These are phyloP conservation scores for Globisporangium uncinulatum DNA, from an alignment of 352 stramenopile species.

Conservation along the genomic window DNA sequence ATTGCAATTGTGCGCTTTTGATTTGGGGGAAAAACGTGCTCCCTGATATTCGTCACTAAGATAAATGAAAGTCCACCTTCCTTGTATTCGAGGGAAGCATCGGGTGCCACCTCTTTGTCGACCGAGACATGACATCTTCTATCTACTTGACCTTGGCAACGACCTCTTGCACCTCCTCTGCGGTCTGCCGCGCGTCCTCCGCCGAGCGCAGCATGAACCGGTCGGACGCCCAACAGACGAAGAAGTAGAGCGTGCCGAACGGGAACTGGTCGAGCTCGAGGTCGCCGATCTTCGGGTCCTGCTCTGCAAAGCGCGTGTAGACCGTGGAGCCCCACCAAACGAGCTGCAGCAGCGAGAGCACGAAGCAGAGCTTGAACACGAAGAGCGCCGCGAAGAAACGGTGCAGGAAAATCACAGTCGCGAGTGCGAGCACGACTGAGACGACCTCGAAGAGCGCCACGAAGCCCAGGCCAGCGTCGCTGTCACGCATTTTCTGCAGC, in stretches of 20 bases:
- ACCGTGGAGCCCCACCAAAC: constrained; percentile 57
- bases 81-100: too few relatives aligned
- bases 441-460: constrained; percentile 53
- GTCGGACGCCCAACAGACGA: constrained; percentile 70
- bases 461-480: constrained; percentile 42
- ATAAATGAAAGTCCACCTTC: too few relatives aligned
- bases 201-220: constrained; percentile 77
- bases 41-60: not conserved
- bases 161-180: constrained; percentile 51
- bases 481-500: constrained; percentile 54
- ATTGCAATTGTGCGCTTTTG: too few relatives aligned
- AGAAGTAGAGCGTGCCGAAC: constrained; percentile 72
- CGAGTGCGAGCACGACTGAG: constrained; percentile 44
- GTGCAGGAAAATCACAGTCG: constrained; percentile 60
- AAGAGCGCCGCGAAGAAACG: constrained; percentile 56
- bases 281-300: constrained; percentile 46
- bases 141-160: constrained; percentile 23
- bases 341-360: constrained; percentile 62
- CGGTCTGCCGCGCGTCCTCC: constrained; percentile 53
- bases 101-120: too few relatives aligned
- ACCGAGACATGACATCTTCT: too few relatives aligned
- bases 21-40: not conserved
- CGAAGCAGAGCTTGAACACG: constrained; percentile 75
- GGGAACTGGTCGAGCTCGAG: constrained; percentile 52
- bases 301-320: constrained; percentile 38